phyloP scores from a whole-genome alignment of 176 grass and related monocot species.

The Hordeum vulgare region DNA sequence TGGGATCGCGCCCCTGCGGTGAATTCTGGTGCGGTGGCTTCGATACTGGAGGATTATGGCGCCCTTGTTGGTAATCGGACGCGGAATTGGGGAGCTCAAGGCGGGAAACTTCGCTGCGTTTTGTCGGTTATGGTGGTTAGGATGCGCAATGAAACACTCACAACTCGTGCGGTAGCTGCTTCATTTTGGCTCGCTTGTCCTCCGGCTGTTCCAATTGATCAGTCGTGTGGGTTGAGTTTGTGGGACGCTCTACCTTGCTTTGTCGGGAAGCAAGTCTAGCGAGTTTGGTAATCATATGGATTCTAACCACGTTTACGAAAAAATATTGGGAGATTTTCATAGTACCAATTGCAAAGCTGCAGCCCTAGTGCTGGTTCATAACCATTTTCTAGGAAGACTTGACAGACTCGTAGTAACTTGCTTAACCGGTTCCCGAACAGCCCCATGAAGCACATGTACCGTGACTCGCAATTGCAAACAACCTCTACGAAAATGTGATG shows the following conservation, averaged over 20 bases:
- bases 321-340: not conserved
- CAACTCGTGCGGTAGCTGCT: not conserved
- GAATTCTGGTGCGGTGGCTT: too few species aligned
- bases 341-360: not conserved
- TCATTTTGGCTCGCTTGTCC: not conserved
- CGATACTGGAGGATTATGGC: not conserved
- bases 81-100: slow-evolving; percentile 10
- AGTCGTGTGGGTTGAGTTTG: not conserved
- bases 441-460: not conserved
- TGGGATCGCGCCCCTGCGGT: not conserved
- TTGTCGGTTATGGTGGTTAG: slow-evolving; percentile 17
- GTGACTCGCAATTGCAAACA: not conserved
- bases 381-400: not conserved
- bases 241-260: not conserved
- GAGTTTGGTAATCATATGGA: not conserved
- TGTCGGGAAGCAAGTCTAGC: not conserved
- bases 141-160: not conserved
- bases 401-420: too few species aligned
- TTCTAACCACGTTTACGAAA: not conserved
- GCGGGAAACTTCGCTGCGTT: slow-evolving; percentile 24
- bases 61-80: not conserved
- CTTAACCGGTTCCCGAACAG: not conserved
- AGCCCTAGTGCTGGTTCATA: not conserved
- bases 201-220: not conserved
- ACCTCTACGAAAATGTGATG: not conserved